Evolutionary conservation across 768 basidiomycete genomes (phyloP), one percentile per base, ranked within the genome.

Genomic region (Suillus cothurnatus): DNA sequence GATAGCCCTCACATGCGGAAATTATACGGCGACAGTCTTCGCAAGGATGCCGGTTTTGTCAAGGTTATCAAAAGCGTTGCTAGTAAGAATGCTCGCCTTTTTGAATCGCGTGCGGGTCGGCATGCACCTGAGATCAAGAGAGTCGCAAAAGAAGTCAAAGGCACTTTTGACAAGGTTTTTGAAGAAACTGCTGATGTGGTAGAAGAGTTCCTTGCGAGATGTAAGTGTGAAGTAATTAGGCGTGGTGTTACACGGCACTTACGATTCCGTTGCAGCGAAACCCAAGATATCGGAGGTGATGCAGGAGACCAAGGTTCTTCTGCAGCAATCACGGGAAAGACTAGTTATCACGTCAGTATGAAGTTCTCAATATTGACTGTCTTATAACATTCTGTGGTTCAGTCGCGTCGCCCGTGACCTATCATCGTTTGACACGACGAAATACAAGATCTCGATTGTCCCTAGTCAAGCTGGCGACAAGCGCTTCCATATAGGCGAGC

Each of bases 61-160:
- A 97, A 98, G 81, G 96, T 98, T n/a, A 90, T 99, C 77, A 96
- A 95, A 79, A 92, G 85, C 65, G 94, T 96, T 12, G 95, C 95
- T 4, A 88, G 84, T 72, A 90, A 89, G 80, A 93, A 94, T 67
- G 93, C 88, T 0, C 84, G 85, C 34, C 82, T 91, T 8, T 74
- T 97, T 31, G 92, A 94, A 71, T 86, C 84, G 12, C 85, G 86
- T 36, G 92, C 93, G 14, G 90, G 87, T n/a, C 85, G 84, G 58
- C 93, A 95, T 76, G 92, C 87, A 8, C 92, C 93, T 1, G 91
- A 94, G 71, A 84, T 98, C 66, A 85, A 85, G 76, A 84, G 93
- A 34, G 88, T 90, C n/a, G 95, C 93, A 11, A 86, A 86, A 69
- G 96, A 97, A 76, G 94, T 99, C 67, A 92, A 90, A 71, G 96